These are phyloP conservation scores for Favolaschia claudopus DNA, from an alignment of 768 basidiomycete genomes.

Conservation along the genomic window DNA sequence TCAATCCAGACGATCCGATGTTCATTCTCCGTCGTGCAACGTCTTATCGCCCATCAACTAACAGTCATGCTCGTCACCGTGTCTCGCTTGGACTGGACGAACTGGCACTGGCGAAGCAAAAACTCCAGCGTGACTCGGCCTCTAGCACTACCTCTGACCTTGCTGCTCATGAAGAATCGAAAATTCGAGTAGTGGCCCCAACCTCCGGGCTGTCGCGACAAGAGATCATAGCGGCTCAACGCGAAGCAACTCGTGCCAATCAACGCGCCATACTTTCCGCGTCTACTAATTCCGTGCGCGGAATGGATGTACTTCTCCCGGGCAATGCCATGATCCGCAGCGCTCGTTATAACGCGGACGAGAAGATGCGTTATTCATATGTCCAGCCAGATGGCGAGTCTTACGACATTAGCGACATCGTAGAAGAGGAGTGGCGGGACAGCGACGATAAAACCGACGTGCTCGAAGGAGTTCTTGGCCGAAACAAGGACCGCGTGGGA, in stretches of 20 bases:
- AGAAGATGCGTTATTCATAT: conserved; percentile 91
- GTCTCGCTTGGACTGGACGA: conserved; percentile 85
- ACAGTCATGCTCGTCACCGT: conserved; percentile 59
- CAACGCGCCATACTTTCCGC: conserved; percentile 85
- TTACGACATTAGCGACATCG: conserved; percentile 91
- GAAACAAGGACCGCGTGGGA: conserved; percentile 64
- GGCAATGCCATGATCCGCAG: conserved; percentile 89
- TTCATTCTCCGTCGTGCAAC: conserved; percentile 89
- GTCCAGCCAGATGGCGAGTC: conserved; percentile 90
- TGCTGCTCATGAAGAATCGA: conserved; percentile 31
- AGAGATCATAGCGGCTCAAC: conserved; percentile 93
- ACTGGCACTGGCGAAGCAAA: conserved; percentile 77
- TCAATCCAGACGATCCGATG: conserved; percentile 83
- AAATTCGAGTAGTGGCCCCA: background rate
- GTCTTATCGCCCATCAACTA: conserved; percentile 71
- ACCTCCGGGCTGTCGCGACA: conserved; percentile 60
- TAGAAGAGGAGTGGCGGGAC: conserved; percentile 88
- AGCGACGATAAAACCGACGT: conserved; percentile 63
- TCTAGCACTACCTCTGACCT: conserved; percentile 67
- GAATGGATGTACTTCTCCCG: conserved; percentile 87
- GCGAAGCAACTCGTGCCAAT: conserved; percentile 84
- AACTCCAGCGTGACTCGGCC: conserved; percentile 72
- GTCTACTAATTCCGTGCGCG: conserved; percentile 83
- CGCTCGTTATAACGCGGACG: conserved; percentile 72
- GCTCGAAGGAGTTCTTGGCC: conserved; percentile 68